These are phyloP conservation scores for Amanita muscaria DNA, from an alignment of 768 basidiomycete species.

Conservation along the genomic window DNA sequence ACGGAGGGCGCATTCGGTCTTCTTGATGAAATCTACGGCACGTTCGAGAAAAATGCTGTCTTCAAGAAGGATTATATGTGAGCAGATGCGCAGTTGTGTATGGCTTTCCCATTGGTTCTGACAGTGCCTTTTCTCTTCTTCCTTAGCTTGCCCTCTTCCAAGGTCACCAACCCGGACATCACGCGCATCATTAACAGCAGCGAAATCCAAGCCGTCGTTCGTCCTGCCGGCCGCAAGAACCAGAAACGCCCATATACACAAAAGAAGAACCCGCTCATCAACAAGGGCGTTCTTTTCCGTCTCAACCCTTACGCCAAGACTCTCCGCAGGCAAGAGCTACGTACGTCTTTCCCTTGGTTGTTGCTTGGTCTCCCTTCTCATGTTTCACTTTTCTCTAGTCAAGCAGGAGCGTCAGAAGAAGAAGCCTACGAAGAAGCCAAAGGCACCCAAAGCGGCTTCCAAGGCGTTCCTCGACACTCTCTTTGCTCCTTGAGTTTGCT, in stretches of 20 bases:
- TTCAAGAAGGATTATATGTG: slow-evolving; percentile 89
- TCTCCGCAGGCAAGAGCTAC: slow-evolving; percentile 78
- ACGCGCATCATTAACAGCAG: slow-evolving; percentile 97
- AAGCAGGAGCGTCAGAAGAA: slow-evolving; percentile 70
- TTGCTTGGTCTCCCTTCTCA: neutral
- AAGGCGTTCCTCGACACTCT: slow-evolving; percentile 80
- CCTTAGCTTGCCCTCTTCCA: slow-evolving; percentile 80
- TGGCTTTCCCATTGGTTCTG: neutral
- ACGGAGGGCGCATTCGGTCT: slow-evolving; percentile 88
- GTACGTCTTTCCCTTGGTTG: slow-evolving; percentile 38
- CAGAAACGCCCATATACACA: slow-evolving; percentile 96
- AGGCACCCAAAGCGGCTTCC: slow-evolving; percentile 54
- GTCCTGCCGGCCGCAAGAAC: slow-evolving; percentile 74
- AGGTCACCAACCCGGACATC: slow-evolving; percentile 95
- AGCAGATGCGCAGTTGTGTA: slow-evolving; percentile 18
- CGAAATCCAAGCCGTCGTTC: slow-evolving; percentile 95
- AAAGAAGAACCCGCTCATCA: slow-evolving; percentile 97
- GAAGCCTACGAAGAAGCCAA: slow-evolving; percentile 58
- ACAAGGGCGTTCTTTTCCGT: slow-evolving; percentile 92
- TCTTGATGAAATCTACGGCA: slow-evolving; percentile 94
- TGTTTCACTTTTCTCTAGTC: slow-evolving; percentile 35
- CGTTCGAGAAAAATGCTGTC: slow-evolving; percentile 77
- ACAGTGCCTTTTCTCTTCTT: neutral
- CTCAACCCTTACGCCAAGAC: slow-evolving; percentile 99
- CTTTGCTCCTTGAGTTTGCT: slow-evolving; percentile 62